Evolutionary conservation across 2,329 filamentous ascomycete species (phyloP).

Genomic region (Trichoderma semiorbis): DNA sequence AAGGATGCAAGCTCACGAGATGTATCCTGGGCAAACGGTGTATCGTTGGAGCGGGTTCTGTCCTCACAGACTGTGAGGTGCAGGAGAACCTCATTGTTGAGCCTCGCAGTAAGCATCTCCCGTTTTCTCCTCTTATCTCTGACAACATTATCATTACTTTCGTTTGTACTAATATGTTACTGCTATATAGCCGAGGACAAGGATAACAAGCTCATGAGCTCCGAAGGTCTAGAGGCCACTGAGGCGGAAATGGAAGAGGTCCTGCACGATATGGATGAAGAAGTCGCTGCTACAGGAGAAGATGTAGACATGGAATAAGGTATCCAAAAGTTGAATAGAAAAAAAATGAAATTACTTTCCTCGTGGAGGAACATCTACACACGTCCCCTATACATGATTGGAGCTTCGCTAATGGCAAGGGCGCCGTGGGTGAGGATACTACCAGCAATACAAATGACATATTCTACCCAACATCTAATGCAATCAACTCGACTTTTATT

Average conservation of each 20-base stretch:
- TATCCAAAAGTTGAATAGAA: not conserved
- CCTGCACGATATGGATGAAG: constrained; percentile 42
- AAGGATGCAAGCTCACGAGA: constrained; percentile 78
- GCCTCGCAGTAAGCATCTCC: constrained; percentile 58
- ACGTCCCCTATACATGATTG: not conserved
- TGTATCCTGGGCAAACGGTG: constrained; percentile 81
- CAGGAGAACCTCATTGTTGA: constrained; percentile 87
- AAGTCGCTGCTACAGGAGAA: constrained; percentile 28
- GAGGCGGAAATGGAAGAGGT: constrained; percentile 59
- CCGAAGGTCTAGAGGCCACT: constrained; percentile 61
- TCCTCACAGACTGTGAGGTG: constrained; percentile 86
- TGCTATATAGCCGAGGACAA: constrained; percentile 58
- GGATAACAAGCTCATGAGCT: constrained; percentile 65
- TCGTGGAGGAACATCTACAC: not conserved
- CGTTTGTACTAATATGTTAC: not conserved
- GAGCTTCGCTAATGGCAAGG: not conserved
- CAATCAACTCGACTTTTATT: not conserved
- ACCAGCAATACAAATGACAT: not conserved
- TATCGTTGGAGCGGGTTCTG: constrained; percentile 75
- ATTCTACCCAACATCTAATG: not conserved
- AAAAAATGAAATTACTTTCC: not conserved
- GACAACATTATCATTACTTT: not conserved
- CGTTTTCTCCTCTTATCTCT: not conserved
- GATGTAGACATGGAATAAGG: constrained; percentile 21
- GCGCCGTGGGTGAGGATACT: not conserved